Base-by-base conservation (phyloP, 768 basidiomycete genomes). In the Tylopilus plumbeoviolaceoides region DNA sequence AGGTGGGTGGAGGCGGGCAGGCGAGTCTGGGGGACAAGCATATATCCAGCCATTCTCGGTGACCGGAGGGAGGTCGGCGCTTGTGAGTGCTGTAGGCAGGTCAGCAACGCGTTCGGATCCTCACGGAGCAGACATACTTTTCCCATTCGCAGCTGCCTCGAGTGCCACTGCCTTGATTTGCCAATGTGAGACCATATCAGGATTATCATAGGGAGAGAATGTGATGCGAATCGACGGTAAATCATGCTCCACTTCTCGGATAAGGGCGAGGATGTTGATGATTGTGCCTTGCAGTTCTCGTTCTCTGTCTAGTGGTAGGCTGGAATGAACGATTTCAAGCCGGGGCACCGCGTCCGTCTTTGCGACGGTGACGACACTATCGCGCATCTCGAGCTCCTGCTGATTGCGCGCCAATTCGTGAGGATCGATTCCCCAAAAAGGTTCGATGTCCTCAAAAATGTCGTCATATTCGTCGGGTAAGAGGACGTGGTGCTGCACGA, bases 381-480 rank as follows among this genome's bases (percentile, higher is more conserved):
- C 1, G 0, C 17, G 21, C 4, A 6, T 30, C 53, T 73, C 70
- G 14, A 63, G 55, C 28, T 54, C 58, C 17, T 45, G 23, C 35
- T 62, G 70, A 0, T 55, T 49, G 10, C 21, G 44, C 0, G 58
- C 63, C 14, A 74, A 39, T 1, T 63, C 61, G 1, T 42, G n/a
- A 0, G 72, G 72, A 31, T 65, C 57, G 43, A 77, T 58, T 0
- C 70, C 75, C 64, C 66, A 72, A 58, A 66, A 73, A 0, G 71
- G 69, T 23, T 69, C 65, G 10, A 77, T 53, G 47, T 75, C 68
- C 8, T 62, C 55, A 49, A 66, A 58, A 46, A 78, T 77, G 54
- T 75, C 74, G 59, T 78, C 75, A 43, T 78, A 78, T 48, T 78
- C 76, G 54, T 78, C 78, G 15, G 70, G 72, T 1, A 78, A 65